Evolutionary conservation across 2,329 filamentous ascomycete genomes (phyloP).

Genomic region (Penicillium hesseltinei): DNA sequence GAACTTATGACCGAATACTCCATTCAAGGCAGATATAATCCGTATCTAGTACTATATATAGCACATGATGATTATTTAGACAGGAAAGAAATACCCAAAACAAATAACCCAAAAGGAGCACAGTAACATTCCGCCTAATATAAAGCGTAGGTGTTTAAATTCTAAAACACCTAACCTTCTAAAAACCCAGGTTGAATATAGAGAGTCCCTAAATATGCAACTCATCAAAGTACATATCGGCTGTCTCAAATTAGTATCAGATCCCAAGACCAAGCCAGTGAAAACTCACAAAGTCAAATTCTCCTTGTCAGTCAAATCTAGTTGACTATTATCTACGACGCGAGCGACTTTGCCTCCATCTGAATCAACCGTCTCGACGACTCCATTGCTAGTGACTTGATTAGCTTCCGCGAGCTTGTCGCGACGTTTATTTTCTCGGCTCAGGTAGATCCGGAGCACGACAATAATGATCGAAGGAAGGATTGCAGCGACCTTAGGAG

Average conservation of each 20-base stretch:
- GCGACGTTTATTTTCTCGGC: constrained; percentile 41
- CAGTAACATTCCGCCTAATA: background rate
- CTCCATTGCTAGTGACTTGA: constrained; percentile 24
- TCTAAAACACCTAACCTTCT: background rate
- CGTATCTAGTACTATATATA: background rate
- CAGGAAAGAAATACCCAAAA: background rate
- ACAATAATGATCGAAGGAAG: constrained; percentile 43
- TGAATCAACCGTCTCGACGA: constrained; percentile 23
- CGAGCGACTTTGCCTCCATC: constrained; percentile 30
- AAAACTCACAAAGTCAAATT: constrained; percentile 28
- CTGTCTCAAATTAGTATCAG: background rate
- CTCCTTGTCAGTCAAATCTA: constrained; percentile 40
- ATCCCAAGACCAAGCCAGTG: background rate
- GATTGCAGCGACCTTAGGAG: constrained; percentile 37
- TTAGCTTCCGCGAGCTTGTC: constrained; percentile 28
- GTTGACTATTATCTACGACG: constrained; percentile 38
- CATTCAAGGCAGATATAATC: background rate
- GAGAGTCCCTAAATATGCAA: background rate
- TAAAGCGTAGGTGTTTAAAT: background rate
- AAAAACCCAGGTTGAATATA: too few species aligned
- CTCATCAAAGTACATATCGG: constrained; percentile 1
- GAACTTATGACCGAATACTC: background rate
- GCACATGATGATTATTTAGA: background rate
- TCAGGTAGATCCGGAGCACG: constrained; percentile 42
- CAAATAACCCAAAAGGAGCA: background rate